phyloP scores from a whole-genome alignment of 345 rosid genomes.

The Boechera retrofracta region DNA sequence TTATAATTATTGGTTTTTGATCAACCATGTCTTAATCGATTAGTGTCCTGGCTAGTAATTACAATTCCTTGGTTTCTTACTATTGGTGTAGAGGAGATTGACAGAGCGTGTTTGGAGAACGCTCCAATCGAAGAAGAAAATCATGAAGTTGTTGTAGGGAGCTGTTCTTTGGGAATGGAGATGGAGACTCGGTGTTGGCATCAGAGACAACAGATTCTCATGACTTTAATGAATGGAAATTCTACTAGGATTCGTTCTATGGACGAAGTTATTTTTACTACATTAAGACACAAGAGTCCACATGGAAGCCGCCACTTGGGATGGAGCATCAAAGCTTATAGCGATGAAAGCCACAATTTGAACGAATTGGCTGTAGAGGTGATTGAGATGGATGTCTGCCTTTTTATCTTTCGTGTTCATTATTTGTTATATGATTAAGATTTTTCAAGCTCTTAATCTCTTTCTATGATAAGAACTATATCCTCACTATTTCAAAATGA shows the following conservation, averaged over 20 bases:
- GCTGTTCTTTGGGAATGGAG: too few relatives aligned
- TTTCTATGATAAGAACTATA: conserved; percentile 8
- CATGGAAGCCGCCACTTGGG: conserved; percentile 77
- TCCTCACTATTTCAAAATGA: conserved; percentile 27
- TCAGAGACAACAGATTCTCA: conserved; percentile 21
- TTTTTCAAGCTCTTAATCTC: conserved; percentile 1
- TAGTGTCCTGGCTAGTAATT: too few relatives aligned
- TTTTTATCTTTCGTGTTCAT: conserved; percentile 16
- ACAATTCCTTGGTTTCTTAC: not conserved
- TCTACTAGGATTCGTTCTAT: conserved; percentile 78
- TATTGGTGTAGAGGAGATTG: conserved; percentile 42
- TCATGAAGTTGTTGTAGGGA: too few relatives aligned
- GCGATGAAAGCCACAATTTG: conserved; percentile 34
- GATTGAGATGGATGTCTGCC: conserved; percentile 36
- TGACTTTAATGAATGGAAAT: conserved; percentile 67
- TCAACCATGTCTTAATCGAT: too few relatives aligned
- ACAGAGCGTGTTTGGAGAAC: conserved; percentile 29
- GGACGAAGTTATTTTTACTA: conserved; percentile 70
- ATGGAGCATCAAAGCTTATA: conserved; percentile 58
- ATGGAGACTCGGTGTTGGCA: too few relatives aligned
- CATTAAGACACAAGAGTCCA: conserved; percentile 61
- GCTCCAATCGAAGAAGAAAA: too few relatives aligned
- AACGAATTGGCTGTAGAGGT: conserved; percentile 47
- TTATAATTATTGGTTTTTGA: too few relatives aligned
- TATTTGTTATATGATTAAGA: not conserved